Evolutionary conservation across 352 stramenopile genomes (phyloP), one percentile per base, ranked within the genome.

Genomic region (Pythium brachiatum): DNA sequence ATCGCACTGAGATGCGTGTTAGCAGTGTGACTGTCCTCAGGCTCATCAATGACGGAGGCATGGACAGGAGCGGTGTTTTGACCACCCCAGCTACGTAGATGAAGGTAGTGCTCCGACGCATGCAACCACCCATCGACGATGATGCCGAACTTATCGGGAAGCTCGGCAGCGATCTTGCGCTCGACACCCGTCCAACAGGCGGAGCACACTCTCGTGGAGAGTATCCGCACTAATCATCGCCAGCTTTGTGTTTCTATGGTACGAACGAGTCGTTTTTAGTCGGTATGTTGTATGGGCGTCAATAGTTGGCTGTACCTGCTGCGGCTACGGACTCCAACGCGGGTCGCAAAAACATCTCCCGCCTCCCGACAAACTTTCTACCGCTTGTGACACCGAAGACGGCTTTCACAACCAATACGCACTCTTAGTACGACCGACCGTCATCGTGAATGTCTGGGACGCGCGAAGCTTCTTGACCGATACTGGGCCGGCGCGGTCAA

Each of bases 81-180:
- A 54, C 41, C 13, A 47, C 57, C 32, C 62, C 53, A 7, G 41
- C 52, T 25, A 23, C 8, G 36, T 56, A 72, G 18, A 65, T 50
- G 21, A 31, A 63, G 31, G 57, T 63, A 61, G 54, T 69, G 62
- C 25, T 52, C 11, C 27, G 53, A 47, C 2, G 26, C 61, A 47
- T 41, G 20, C 13, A 43, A 54, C 57, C 26, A 72, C 38, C 21
- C 41, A 44, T 44, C 58, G 27, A 61, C 66, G 20, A 71, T 63
- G 12, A 71, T 51, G n/a, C 48, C 57, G 50, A 68, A 68, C 12
- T 56, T 67, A 20, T 62, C 58, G 27, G 39, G 31, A 27, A 68
- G 54, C 7, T 62, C 59, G 18, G 29, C 34, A 20, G 57, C 29
- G 32, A 71, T 54, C 9, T 39, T 52, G 4, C 36, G 7, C 13